Evolutionary conservation across 371 early-diverging fungal species (phyloP).

Genomic region (Rhizomucor pusillus): DNA sequence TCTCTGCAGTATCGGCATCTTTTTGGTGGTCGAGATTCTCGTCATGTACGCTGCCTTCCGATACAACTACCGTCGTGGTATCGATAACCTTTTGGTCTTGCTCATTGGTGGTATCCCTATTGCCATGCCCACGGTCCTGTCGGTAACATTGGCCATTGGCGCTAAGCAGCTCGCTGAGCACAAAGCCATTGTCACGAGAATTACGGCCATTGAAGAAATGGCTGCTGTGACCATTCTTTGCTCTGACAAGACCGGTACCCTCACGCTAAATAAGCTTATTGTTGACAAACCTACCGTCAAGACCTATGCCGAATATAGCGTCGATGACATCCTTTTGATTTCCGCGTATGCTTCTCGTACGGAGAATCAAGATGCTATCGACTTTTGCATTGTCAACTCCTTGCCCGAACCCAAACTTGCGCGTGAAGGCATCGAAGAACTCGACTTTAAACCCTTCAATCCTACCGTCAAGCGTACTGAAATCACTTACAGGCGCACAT

Average conservation of each 20-base stretch:
- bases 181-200: conserved; percentile 89
- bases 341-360: conserved; percentile 71
- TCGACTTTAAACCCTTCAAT: conserved; percentile 87
- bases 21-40: conserved; percentile 77
- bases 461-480: conserved; percentile 88
- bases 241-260: conserved; percentile 97
- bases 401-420: conserved; percentile 57
- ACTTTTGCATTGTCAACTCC: conserved; percentile 72
- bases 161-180: conserved; percentile 92
- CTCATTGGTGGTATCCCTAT: conserved; percentile 82
- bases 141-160: conserved; percentile 93
- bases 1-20: conserved; percentile 66
- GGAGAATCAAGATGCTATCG: conserved; percentile 81
- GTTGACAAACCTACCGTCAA: conserved; percentile 68
- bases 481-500: conserved; percentile 64
- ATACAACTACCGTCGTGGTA: conserved; percentile 66
- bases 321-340: conserved; percentile 58
- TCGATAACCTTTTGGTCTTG: conserved; percentile 73
- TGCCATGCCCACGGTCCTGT: conserved; percentile 84
- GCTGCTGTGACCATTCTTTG: conserved; percentile 93
- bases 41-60: conserved; percentile 82
- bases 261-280: conserved; percentile 91
- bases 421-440: conserved; percentile 65
- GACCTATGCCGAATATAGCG: conserved; percentile 51
- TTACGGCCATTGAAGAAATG: conserved; percentile 90